phyloP scores from a whole-genome alignment of 1,284 basidiomycete genomes.

The Termitomyces sp. region DNA sequence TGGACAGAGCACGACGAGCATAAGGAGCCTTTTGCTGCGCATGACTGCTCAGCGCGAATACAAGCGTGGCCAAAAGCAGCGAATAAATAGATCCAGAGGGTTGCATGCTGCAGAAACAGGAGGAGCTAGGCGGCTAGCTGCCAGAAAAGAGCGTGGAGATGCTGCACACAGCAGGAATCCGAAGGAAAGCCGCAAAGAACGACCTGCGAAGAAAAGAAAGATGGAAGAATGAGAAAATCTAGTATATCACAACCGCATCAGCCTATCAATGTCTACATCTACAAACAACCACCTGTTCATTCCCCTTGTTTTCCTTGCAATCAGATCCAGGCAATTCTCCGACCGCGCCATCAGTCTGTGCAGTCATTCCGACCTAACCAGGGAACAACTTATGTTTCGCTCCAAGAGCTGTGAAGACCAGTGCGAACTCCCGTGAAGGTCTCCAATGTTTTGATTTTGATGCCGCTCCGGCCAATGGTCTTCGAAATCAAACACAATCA shows the following conservation, averaged over 20 bases:
- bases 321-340: too few relatives aligned
- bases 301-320: background rate
- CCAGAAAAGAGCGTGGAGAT: slow-evolving; percentile 20
- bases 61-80: slow-evolving; percentile 24
- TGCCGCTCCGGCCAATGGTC: background rate
- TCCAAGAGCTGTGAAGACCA: background rate
- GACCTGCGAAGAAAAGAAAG: background rate
- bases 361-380: too few relatives aligned
- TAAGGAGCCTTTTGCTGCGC: slow-evolving; percentile 32
- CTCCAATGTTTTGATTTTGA: background rate
- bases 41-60: slow-evolving; percentile 27
- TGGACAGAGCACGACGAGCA: slow-evolving; percentile 33
- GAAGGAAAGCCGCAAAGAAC: background rate
- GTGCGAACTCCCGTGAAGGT: too few relatives aligned
- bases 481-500: too few relatives aligned
- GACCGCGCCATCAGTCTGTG: too few relatives aligned
- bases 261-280: slow-evolving; percentile 1
- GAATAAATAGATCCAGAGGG: slow-evolving; percentile 22
- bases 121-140: slow-evolving; percentile 15
- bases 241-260: slow-evolving; percentile 4
- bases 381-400: too few relatives aligned
- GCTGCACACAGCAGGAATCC: slow-evolving; percentile 5
- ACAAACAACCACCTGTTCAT: background rate
- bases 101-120: slow-evolving; percentile 18
- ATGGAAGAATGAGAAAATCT: slow-evolving; percentile 1